Percentiles rank a stretch among this genome's conserved stretches.
phyloP scores from a whole-genome alignment of 768 basidiomycete species.

The Tephrocybe sp. region DNA sequence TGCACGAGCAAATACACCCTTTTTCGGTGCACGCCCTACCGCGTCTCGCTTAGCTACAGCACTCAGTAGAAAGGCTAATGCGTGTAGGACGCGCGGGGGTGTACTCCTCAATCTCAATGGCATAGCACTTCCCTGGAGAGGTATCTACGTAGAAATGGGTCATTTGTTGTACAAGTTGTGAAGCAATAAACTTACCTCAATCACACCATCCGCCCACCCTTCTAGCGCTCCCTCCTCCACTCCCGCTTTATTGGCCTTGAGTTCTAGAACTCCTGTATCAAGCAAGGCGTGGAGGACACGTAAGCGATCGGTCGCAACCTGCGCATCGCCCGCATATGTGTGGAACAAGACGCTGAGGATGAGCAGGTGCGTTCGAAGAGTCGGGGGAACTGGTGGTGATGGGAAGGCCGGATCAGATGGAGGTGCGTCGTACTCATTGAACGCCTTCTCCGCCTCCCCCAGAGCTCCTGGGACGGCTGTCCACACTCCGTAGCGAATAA shows the following conservation, averaged over 20 bases:
- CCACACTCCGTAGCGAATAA: slow-evolving; percentile 59
- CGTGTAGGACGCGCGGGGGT: slow-evolving; percentile 64
- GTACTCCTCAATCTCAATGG: slow-evolving; percentile 55
- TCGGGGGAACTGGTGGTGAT: too few species aligned
- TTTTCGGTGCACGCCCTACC: slow-evolving; percentile 72
- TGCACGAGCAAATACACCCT: slow-evolving; percentile 66
- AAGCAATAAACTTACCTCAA: slow-evolving; percentile 23
- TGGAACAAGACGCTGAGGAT: slow-evolving; percentile 61
- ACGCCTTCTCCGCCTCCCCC: slow-evolving; percentile 39
- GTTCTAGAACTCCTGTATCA: slow-evolving; percentile 52
- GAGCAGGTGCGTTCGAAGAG: slow-evolving; percentile 55
- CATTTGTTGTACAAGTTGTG: too few species aligned
- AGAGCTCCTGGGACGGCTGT: slow-evolving; percentile 49
- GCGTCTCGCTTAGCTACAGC: slow-evolving; percentile 69
- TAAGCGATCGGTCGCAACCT: slow-evolving; percentile 49
- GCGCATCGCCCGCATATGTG: slow-evolving; percentile 56
- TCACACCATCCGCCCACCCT: slow-evolving; percentile 34
- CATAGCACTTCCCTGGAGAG: too few species aligned
- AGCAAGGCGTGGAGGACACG: slow-evolving; percentile 64
- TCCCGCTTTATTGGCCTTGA: neutral
- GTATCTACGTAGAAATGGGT: too few species aligned
- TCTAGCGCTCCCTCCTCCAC: neutral
- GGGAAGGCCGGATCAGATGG: too few species aligned
- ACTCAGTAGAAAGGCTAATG: slow-evolving; percentile 68
- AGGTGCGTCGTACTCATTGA: neutral